A percentile compares a stretch with the other conserved stretches of the same genome.
Evolutionary conservation across 306 rosid species (phyloP).

Genomic region (Mucuna pruriens): DNA sequence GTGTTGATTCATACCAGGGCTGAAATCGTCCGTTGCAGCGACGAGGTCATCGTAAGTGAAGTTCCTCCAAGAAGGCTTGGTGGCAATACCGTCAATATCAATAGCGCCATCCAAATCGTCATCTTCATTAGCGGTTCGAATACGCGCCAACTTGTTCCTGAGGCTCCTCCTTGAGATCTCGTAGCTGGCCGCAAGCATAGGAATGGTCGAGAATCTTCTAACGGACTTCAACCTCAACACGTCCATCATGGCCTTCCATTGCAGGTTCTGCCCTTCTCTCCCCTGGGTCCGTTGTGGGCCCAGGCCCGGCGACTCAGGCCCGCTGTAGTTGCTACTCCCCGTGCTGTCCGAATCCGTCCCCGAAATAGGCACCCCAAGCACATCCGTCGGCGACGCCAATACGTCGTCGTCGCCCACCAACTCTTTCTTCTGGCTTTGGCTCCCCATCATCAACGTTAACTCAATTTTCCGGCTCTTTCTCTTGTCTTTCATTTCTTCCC

Average conservation of each 20-base stretch:
- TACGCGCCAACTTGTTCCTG: constrained; percentile 59
- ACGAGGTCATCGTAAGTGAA: constrained; percentile 60
- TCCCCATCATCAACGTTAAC: background rate
- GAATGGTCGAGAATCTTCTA: constrained; percentile 63
- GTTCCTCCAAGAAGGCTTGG: constrained; percentile 73
- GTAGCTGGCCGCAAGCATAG: constrained; percentile 50
- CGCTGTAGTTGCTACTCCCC: constrained; percentile 39
- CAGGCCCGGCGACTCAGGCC: background rate
- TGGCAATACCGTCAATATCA: constrained; percentile 35
- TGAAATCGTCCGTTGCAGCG: constrained; percentile 64
- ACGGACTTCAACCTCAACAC: constrained; percentile 60
- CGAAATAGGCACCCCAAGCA: constrained; percentile 56
- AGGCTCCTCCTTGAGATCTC: constrained; percentile 57
- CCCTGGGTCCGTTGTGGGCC: background rate
- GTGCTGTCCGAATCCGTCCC: constrained; percentile 61
- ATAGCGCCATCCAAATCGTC: constrained; percentile 34
- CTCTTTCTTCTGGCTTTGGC: background rate
- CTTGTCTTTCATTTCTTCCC: constrained; percentile 25
- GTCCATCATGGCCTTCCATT: constrained; percentile 63
- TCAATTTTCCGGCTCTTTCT: constrained; percentile 36
- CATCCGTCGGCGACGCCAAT: constrained; percentile 66
- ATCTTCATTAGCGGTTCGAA: constrained; percentile 35
- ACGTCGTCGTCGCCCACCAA: constrained; percentile 37
- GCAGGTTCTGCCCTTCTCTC: constrained; percentile 35
- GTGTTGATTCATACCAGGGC: constrained; percentile 44